These are phyloP conservation scores for Pseudomonodictys pantanalensis DNA, from an alignment of 495 filamentous ascomycete species.

Conservation along the genomic window DNA sequence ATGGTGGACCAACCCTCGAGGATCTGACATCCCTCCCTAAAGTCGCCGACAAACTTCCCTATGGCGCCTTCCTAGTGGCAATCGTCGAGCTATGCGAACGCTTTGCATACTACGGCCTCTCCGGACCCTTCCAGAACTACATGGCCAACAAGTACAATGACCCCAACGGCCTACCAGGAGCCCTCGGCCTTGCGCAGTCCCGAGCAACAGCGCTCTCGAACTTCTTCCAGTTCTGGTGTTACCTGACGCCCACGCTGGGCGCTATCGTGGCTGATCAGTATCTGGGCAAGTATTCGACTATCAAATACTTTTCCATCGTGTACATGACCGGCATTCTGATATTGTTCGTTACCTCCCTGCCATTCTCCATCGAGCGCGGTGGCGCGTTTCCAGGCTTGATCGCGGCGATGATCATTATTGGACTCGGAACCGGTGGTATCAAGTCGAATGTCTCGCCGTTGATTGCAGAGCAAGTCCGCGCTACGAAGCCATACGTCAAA, in stretches of 20 bases:
- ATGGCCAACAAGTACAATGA: conserved; percentile 32
- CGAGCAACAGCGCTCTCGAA: conserved; percentile 59
- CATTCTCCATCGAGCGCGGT: conserved; percentile 35
- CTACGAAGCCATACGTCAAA: conserved; percentile 52
- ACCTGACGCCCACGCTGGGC: conserved; percentile 55
- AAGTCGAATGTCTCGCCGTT: conserved; percentile 67
- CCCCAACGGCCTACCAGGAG: conserved; percentile 30
- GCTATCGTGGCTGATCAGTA: conserved; percentile 62
- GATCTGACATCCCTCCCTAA: conserved; percentile 23
- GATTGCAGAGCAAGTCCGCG: conserved; percentile 71
- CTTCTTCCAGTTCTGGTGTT: conserved; percentile 64
- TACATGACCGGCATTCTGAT: conserved; percentile 44
- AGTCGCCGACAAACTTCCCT: conserved; percentile 33
- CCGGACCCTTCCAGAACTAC: conserved; percentile 34
- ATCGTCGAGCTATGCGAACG: conserved; percentile 35
- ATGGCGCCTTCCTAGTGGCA: conserved; percentile 30
- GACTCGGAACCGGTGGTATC: conserved; percentile 68
- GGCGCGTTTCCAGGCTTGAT: conserved; percentile 37
- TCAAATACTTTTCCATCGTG: conserved; percentile 52
- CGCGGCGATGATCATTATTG: conserved; percentile 52
- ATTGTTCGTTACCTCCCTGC: conserved; percentile 40
- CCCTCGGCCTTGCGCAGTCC: conserved; percentile 42
- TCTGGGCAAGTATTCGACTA: conserved; percentile 65
- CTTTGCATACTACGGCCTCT: conserved; percentile 34
- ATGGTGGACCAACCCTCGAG: conserved; percentile 15